A percentile compares a stretch with the other conserved stretches of the same genome.
These are phyloP conservation scores for Neurospora africana DNA, from an alignment of 495 filamentous ascomycete species.

Conservation along the genomic window DNA sequence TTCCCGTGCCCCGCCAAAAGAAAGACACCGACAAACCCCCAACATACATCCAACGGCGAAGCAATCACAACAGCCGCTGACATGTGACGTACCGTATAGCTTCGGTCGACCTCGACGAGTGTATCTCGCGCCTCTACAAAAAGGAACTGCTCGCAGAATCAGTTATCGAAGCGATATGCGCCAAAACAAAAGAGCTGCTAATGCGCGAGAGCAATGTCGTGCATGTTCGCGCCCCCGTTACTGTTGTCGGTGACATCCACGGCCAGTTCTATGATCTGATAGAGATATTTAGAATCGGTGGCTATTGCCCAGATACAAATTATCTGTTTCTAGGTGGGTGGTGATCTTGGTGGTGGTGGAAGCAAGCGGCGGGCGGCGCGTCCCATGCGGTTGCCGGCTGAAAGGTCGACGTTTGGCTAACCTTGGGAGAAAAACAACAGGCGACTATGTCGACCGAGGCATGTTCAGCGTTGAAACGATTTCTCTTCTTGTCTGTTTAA, in stretches of 20 bases:
- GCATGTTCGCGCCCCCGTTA: slow-evolving; percentile 89
- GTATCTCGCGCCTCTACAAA: slow-evolving; percentile 87
- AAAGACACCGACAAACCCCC: slow-evolving; percentile 1
- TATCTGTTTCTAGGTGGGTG: slow-evolving; percentile 86
- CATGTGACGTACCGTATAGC: slow-evolving; percentile 37
- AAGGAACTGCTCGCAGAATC: slow-evolving; percentile 95
- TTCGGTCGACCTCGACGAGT: slow-evolving; percentile 96
- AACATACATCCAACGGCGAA: neutral
- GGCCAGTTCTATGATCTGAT: slow-evolving; percentile 98
- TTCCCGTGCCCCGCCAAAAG: slow-evolving; percentile 3
- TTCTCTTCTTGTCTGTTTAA: slow-evolving; percentile 87
- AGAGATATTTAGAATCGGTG: slow-evolving; percentile 97
- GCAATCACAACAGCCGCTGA: slow-evolving; percentile 2
- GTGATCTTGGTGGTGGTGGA: neutral
- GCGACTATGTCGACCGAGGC: slow-evolving; percentile 95
- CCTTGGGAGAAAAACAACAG: slow-evolving; percentile 28
- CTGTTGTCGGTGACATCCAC: slow-evolving; percentile 98
- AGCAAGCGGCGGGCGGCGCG: neutral
- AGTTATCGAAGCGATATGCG: slow-evolving; percentile 97
- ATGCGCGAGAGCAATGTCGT: slow-evolving; percentile 99
- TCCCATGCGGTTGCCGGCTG: neutral
- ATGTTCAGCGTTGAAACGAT: slow-evolving; percentile 97
- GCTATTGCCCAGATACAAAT: slow-evolving; percentile 92
- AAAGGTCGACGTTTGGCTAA: neutral
- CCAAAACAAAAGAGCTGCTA: slow-evolving; percentile 93